Percentiles rank a stretch among this genome's conserved stretches.
Conservation (phyloP, 108 stramenopile species). For the Pseudonitzschia pungens region DNA sequence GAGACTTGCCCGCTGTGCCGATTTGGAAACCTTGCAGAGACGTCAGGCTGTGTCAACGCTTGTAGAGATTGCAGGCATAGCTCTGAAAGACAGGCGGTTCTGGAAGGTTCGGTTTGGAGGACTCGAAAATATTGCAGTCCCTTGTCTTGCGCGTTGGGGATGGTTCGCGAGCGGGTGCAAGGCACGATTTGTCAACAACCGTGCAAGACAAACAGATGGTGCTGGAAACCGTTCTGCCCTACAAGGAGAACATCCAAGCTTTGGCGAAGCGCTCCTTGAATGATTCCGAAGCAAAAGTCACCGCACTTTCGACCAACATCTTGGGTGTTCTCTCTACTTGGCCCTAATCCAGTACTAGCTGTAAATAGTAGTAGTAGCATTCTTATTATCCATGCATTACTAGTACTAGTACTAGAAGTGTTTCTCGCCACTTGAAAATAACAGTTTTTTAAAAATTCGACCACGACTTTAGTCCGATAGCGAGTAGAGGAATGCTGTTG, state of each 20-base stretch:
- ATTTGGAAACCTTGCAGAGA: constrained; percentile 38
- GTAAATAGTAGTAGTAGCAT: too few species aligned
- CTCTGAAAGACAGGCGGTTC: constrained; percentile 77
- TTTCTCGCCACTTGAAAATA: too few species aligned
- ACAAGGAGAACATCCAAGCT: constrained; percentile 64
- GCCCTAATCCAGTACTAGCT: constrained; percentile 46
- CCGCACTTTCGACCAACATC: constrained; percentile 62
- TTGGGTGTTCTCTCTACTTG: constrained; percentile 60
- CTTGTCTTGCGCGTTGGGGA: constrained; percentile 46
- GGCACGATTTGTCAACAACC: constrained; percentile 21
- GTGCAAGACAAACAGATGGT: constrained; percentile 42
- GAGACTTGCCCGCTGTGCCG: constrained; percentile 43
- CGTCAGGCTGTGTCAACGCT: constrained; percentile 36
- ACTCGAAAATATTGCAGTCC: constrained; percentile 30
- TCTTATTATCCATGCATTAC: too few species aligned
- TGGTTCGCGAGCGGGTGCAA: neutral
- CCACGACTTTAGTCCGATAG: too few species aligned
- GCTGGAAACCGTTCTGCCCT: constrained; percentile 75
- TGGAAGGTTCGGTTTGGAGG: constrained; percentile 68
- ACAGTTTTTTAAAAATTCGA: too few species aligned
- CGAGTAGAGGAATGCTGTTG: too few species aligned
- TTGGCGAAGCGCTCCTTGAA: constrained; percentile 49
- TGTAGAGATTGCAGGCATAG: constrained; percentile 42
- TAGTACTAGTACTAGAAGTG: too few species aligned
- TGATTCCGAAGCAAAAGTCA: constrained; percentile 72